Evolutionary conservation across 2,329 filamentous ascomycete species (phyloP), one percentile per base, ranked within the genome.

Genomic region (Camillea tinctor): DNA sequence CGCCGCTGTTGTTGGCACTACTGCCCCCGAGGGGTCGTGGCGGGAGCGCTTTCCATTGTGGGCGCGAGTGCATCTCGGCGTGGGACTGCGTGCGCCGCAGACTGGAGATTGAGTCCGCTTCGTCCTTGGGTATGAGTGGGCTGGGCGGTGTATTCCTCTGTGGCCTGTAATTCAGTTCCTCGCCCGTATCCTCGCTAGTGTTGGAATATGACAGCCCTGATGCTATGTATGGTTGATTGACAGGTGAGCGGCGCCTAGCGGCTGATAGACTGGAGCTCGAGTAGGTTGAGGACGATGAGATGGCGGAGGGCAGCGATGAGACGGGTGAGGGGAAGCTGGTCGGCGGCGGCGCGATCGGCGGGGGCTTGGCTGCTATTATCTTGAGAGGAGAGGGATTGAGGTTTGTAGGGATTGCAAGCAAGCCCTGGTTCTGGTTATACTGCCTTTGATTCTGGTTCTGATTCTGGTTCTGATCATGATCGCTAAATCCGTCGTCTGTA

Each of bases 71-170:
- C 23, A 60, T 58, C 11, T 69, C 65, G 17, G 68, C 62, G 30
- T 64, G 62, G 1, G 68, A 70, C 30, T 68, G 66, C 0, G 68
- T 68, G 5, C 67, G 65, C 21, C 66, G 66, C 15, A 70, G 64
- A 6, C 57, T 57, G 13, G 55, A 17, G 24, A 30, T 17, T 7
- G 51, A 15, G 7, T 53, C 49, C 17, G 21, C 17, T 22, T 50
- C 49, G 9, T 23, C 49, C 11, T 50, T 23, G 49, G 49, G 21
- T 21, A 19, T 50, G 11, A 23, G 49, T 21, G 49, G 49, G 49
- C 30, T 24, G 36, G 36, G 15, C 36, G 36, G 36, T 11, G 36
- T n/a, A 11, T 44, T 15, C 13, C 17, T 44, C 36, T 15, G 36
- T 15, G 36, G 15, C 17, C 36, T 44, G 26, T 30, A 9, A 11